phyloP scores from a whole-genome alignment of 306 rosid genomes.

The Boehmeria nivea region DNA sequence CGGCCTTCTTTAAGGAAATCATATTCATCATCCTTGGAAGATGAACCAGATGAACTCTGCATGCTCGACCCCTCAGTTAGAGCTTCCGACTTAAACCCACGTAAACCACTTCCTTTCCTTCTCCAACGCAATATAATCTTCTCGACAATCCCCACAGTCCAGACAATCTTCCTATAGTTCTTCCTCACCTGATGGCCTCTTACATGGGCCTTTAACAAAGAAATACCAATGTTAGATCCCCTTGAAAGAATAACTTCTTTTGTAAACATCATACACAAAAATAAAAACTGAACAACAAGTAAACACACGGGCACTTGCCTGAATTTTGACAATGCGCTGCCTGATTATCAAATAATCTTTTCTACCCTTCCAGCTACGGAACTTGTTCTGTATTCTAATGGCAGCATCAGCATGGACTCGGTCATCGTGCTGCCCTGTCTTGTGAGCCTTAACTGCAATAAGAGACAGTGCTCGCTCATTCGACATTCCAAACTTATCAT shows the following conservation, averaged over 20 bases:
- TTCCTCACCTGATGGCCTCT: slow-evolving; percentile 94
- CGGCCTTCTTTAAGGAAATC: slow-evolving; percentile 73
- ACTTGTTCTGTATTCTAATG: slow-evolving; percentile 65
- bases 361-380: slow-evolving; percentile 77
- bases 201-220: slow-evolving; percentile 60
- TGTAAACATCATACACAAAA: too few relatives aligned
- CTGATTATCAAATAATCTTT: slow-evolving; percentile 64
- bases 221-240: slow-evolving; percentile 18
- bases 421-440: slow-evolving; percentile 37
- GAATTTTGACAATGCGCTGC: slow-evolving; percentile 74
- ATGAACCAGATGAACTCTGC: slow-evolving; percentile 20
- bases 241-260: too few relatives aligned
- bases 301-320: slow-evolving; percentile 37
- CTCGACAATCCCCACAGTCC: slow-evolving; percentile 88
- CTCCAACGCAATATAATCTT: slow-evolving; percentile 85
- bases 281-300: not conserved
- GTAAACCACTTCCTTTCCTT: slow-evolving; percentile 79
- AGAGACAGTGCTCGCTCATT: slow-evolving; percentile 57
- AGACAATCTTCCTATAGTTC: slow-evolving; percentile 45
- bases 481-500: slow-evolving; percentile 42
- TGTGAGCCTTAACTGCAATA: slow-evolving; percentile 35
- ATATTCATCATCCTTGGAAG: slow-evolving; percentile 51
- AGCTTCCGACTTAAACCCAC: slow-evolving; percentile 69
- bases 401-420: slow-evolving; percentile 69
- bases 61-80: slow-evolving; percentile 32